A percentile compares a stretch with the other conserved stretches of the same genome.
Conservation (phyloP, 2,329 filamentous ascomycete species). For the Emericellopsis atlantica region DNA sequence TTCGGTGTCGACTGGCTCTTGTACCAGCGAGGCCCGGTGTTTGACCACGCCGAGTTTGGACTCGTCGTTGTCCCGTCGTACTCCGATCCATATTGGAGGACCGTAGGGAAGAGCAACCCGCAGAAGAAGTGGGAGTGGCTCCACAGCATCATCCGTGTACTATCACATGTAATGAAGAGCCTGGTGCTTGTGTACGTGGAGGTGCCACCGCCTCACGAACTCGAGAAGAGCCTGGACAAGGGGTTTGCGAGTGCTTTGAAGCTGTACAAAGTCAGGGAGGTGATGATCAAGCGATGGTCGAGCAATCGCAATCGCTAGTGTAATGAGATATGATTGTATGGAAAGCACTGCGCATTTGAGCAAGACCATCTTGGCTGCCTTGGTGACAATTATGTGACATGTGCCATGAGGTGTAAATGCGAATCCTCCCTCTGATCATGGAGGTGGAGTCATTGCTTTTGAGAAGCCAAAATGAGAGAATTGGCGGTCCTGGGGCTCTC, state of each 20-base stretch:
- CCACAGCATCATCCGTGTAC: constrained; percentile 79
- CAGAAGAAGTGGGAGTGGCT: constrained; percentile 65
- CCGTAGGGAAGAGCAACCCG: constrained; percentile 34
- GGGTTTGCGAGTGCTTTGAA: constrained; percentile 53
- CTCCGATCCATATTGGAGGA: constrained; percentile 56
- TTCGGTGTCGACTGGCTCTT: constrained; percentile 93
- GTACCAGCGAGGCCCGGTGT: constrained; percentile 85
- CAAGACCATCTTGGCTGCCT: no score
- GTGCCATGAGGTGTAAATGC: no score
- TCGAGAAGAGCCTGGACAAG: constrained; percentile 26
- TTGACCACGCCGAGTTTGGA: constrained; percentile 90
- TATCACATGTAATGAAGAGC: constrained; percentile 83
- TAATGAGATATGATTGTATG: no score
- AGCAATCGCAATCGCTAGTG: constrained; percentile 53
- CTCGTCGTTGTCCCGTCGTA: constrained; percentile 77
- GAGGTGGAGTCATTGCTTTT: no score
- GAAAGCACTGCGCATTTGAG: no score
- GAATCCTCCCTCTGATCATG: no score
- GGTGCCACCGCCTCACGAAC: constrained; percentile 55
- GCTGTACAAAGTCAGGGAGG: constrained; percentile 66
- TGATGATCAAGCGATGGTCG: constrained; percentile 73
- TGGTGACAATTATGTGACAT: no score
- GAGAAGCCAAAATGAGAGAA: no score
- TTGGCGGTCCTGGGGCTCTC: no score
- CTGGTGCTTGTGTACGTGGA: constrained; percentile 86